phyloP scores from a whole-genome alignment of 2,329 filamentous ascomycete species.

The Phialocephala sp. region DNA sequence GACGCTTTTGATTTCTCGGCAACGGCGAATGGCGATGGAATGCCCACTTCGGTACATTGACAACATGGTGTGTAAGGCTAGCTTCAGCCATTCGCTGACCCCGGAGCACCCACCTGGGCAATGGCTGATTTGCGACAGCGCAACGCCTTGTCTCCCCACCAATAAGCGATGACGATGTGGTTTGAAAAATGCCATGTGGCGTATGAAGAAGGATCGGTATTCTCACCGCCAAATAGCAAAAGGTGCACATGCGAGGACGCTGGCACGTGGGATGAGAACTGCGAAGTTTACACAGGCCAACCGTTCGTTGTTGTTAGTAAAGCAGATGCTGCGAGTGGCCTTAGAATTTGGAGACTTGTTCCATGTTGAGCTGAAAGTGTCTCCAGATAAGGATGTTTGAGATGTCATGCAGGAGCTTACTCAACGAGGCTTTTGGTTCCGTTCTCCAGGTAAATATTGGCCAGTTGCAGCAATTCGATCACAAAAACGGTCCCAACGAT shows the following conservation, averaged over 20 bases:
- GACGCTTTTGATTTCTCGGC: neutral
- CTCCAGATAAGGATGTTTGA: slow-evolving; percentile 17
- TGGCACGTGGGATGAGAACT: neutral
- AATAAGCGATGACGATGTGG: neutral
- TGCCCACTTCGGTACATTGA: neutral
- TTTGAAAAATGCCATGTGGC: slow-evolving; percentile 1
- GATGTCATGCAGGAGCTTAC: slow-evolving; percentile 20
- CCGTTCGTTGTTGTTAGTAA: neutral
- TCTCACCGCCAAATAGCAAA: slow-evolving; percentile 8
- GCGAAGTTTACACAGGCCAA: slow-evolving; percentile 5
- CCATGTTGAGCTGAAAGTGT: slow-evolving; percentile 11
- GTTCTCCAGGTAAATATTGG: neutral
- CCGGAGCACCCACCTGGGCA: neutral
- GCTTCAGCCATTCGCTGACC: neutral
- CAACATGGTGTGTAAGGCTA: neutral
- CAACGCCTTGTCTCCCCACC: slow-evolving; percentile 1
- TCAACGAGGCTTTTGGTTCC: neutral
- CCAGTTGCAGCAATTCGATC: slow-evolving; percentile 2
- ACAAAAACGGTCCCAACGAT: slow-evolving; percentile 5
- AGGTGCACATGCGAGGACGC: neutral
- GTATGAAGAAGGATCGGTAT: neutral
- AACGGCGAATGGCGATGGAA: neutral
- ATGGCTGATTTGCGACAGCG: slow-evolving; percentile 4
- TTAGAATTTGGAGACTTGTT: neutral
- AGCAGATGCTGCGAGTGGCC: neutral